phyloP scores from a whole-genome alignment of 768 basidiomycete species.

The Leccinellum luteum region DNA sequence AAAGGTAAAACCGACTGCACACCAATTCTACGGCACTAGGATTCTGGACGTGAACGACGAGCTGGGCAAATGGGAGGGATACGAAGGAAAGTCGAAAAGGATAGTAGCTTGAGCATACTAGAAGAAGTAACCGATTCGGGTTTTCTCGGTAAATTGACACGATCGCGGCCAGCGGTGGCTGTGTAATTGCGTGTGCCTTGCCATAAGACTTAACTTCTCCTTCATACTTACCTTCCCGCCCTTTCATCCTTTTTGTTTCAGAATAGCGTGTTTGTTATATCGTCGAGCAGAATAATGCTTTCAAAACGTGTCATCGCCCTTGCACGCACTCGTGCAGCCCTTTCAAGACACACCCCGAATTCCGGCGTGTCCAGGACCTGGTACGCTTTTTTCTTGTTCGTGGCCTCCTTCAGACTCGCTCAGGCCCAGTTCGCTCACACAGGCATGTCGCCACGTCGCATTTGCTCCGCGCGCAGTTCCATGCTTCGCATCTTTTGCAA shows the following conservation, averaged over 20 bases:
- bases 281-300: constrained; percentile 48
- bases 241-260: background rate
- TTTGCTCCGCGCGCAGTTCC: constrained; percentile 59
- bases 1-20: constrained; percentile 53
- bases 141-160: constrained; percentile 9
- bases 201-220: background rate
- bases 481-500: constrained; percentile 65
- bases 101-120: constrained; percentile 11
- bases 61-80: constrained; percentile 67
- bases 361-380: constrained; percentile 45
- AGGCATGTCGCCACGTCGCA: constrained; percentile 49
- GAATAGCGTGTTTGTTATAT: background rate
- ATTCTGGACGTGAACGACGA: constrained; percentile 55
- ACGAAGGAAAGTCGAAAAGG: constrained; percentile 46
- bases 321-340: constrained; percentile 57
- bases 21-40: constrained; percentile 64
- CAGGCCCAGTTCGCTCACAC: background rate
- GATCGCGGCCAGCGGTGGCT: constrained; percentile 17
- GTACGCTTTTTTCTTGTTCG: constrained; percentile 33
- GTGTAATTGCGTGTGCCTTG: background rate
- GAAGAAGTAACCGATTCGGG: background rate
- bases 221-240: background rate
- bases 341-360: constrained; percentile 34
- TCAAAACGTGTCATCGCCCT: constrained; percentile 67
- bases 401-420: background rate